A percentile compares a stretch with the other conserved stretches of the same genome.
phyloP scores from a whole-genome alignment of 495 filamentous ascomycete species.

The Penicillium cinerascens region DNA sequence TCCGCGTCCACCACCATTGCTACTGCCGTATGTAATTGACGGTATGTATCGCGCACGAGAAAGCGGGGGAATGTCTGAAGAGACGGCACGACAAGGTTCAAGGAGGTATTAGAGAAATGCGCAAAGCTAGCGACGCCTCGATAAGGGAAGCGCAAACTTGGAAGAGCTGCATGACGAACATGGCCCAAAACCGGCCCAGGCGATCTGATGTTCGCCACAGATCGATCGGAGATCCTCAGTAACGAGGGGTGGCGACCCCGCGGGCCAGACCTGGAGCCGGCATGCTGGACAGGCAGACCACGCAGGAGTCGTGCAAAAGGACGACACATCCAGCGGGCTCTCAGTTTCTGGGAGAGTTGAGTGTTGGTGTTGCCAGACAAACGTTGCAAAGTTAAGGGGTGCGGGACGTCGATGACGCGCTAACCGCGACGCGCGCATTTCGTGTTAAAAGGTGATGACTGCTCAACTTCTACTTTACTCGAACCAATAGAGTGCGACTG shows the following conservation, averaged over 20 bases:
- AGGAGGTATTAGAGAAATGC: neutral
- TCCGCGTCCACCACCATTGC: conserved; percentile 5
- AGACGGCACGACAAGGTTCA: neutral
- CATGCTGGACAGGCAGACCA: conserved; percentile 32
- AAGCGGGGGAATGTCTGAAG: conserved; percentile 6
- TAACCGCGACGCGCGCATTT: conserved; percentile 10
- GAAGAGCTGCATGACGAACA: conserved; percentile 16
- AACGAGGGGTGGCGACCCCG: conserved; percentile 31
- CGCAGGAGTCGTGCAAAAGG: conserved; percentile 23
- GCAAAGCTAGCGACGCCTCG: neutral
- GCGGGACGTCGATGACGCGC: conserved; percentile 12
- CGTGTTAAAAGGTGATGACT: neutral
- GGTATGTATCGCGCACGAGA: neutral
- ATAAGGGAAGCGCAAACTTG: neutral
- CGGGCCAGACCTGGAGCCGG: conserved; percentile 25
- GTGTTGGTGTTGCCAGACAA: neutral
- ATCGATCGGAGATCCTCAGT: conserved; percentile 25
- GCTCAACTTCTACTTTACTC: neutral
- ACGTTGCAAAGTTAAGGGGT: neutral
- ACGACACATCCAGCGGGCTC: conserved; percentile 37
- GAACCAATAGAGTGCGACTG: neutral
- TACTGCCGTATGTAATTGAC: neutral
- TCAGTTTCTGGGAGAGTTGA: neutral
- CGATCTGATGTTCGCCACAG: conserved; percentile 28
- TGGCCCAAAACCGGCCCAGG: conserved; percentile 9